Evolutionary conservation across 1,139 yeast species (phyloP).

Genomic region (Yamadazyma jaroonii): DNA sequence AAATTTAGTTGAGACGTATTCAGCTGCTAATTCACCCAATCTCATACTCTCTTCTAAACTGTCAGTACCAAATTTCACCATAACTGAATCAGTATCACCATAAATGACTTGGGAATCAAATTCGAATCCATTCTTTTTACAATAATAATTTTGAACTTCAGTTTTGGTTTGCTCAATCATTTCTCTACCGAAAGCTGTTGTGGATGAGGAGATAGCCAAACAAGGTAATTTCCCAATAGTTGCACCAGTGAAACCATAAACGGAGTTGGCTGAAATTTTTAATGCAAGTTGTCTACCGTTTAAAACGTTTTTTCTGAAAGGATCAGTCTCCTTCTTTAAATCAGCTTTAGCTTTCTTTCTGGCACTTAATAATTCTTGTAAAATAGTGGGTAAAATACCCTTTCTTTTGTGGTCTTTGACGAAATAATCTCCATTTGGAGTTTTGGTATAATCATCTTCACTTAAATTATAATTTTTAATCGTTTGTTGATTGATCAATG

Average conservation of each 20-base stretch:
- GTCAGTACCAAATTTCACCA: conserved; percentile 93
- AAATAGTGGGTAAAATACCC: conserved; percentile 89
- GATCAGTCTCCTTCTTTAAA: conserved; percentile 88
- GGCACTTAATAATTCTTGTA: conserved; percentile 84
- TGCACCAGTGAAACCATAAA: conserved; percentile 98
- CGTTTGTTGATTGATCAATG: conserved; percentile 68
- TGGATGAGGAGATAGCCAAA: conserved; percentile 92
- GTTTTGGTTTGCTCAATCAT: conserved; percentile 93
- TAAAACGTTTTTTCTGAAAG: conserved; percentile 86
- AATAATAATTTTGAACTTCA: conserved; percentile 78
- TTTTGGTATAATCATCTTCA: conserved; percentile 75
- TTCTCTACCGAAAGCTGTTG: conserved; percentile 92
- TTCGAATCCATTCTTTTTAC: conserved; percentile 74
- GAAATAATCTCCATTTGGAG: conserved; percentile 93
- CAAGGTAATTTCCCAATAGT: conserved; percentile 97
- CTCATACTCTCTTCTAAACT: conserved; percentile 85
- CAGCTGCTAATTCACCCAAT: conserved; percentile 93
- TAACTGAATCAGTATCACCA: conserved; percentile 99
- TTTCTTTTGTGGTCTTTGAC: conserved; percentile 69
- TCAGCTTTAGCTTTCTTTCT: conserved; percentile 92
- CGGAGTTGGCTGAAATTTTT: conserved; percentile 96
- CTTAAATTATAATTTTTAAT: conserved; percentile 62
- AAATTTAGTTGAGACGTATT: conserved; percentile 74
- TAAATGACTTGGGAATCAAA: conserved; percentile 89
- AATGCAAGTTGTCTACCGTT: conserved; percentile 97